A percentile compares a stretch with the other conserved stretches of the same genome.
Evolutionary conservation across 176 grass and related monocot genomes (phyloP).

Genomic region (Thalia dealbata): DNA sequence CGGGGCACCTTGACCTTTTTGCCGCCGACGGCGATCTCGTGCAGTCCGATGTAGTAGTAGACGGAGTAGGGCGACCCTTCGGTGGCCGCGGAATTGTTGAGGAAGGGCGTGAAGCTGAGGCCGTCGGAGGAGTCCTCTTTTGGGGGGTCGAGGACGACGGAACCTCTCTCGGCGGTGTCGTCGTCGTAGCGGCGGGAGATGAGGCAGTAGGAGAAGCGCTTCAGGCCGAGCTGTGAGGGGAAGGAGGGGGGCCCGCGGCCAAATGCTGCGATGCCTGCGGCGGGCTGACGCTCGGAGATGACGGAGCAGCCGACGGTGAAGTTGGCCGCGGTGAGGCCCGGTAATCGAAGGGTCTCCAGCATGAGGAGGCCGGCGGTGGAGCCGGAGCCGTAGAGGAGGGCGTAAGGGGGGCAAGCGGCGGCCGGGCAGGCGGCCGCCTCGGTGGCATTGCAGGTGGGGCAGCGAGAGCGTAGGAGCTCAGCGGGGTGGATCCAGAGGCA

Average conservation of each 20-base stretch:
- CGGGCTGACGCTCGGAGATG: slow-evolving; percentile 66
- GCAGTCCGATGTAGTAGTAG: slow-evolving; percentile 68
- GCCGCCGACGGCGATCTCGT: slow-evolving; percentile 37
- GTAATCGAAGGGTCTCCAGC: slow-evolving; percentile 40
- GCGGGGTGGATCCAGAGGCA: slow-evolving; percentile 61
- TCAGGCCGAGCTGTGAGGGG: slow-evolving; percentile 43
- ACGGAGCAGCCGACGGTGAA: slow-evolving; percentile 65
- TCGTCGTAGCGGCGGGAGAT: slow-evolving; percentile 74
- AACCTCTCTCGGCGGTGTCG: slow-evolving; percentile 42
- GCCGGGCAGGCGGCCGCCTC: slow-evolving; percentile 1
- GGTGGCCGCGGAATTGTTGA: slow-evolving; percentile 23
- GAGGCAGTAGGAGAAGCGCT: slow-evolving; percentile 75
- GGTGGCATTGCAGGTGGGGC: background rate
- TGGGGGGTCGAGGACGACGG: slow-evolving; percentile 41
- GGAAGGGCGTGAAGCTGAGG: slow-evolving; percentile 44
- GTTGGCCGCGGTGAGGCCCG: slow-evolving; percentile 10
- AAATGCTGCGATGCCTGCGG: slow-evolving; percentile 59
- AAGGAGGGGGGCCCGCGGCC: slow-evolving; percentile 59
- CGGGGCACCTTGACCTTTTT: slow-evolving; percentile 37
- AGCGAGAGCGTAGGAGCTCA: slow-evolving; percentile 24
- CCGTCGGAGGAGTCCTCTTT: background rate
- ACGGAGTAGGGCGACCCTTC: slow-evolving; percentile 33
- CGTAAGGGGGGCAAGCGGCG: slow-evolving; percentile 56
- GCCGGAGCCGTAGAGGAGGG: slow-evolving; percentile 66
- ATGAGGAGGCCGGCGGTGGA: slow-evolving; percentile 71